These are phyloP conservation scores for Isoetes taiwanensis DNA, from an alignment of 75 land plant genomes.

Conservation along the genomic window DNA sequence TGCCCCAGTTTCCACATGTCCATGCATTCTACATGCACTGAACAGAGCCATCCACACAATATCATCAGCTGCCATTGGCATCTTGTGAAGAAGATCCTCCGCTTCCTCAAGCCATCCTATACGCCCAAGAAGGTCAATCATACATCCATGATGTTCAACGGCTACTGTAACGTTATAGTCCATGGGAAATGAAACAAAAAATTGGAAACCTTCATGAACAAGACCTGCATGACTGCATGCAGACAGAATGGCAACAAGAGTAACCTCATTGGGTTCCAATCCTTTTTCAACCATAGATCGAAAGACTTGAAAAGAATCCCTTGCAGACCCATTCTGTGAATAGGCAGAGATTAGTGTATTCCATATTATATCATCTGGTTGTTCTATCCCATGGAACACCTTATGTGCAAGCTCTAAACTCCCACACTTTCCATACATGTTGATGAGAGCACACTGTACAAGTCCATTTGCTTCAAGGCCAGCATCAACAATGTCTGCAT, in stretches of 20 bases:
- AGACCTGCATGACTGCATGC: too few species aligned
- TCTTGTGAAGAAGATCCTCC: slow-evolving; percentile 14
- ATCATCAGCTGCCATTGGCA: slow-evolving; percentile 27
- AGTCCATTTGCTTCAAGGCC: too few species aligned
- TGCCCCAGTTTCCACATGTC: too few species aligned
- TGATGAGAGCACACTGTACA: too few species aligned
- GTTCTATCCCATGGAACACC: slow-evolving; percentile 1
- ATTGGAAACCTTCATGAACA: too few species aligned
- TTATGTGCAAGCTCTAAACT: neutral
- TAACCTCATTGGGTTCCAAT: slow-evolving; percentile 10
- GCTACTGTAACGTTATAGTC: too few species aligned
- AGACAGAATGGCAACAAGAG: slow-evolving; percentile 7
- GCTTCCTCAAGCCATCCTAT: slow-evolving; percentile 31
- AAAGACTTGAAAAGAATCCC: too few species aligned
- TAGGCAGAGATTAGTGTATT: too few species aligned
- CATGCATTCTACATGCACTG: slow-evolving; percentile 22
- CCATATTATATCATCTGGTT: slow-evolving; percentile 3
- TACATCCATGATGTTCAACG: slow-evolving; percentile 32
- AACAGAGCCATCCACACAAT: slow-evolving; percentile 29
- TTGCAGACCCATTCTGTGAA: too few species aligned
- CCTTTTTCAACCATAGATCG: too few species aligned
- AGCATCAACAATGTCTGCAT: too few species aligned
- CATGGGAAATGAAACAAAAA: too few species aligned
- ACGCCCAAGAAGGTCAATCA: slow-evolving; percentile 33
- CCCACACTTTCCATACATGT: slow-evolving; percentile 9